phyloP scores from a whole-genome alignment of 495 filamentous ascomycete genomes.

The Amphirosellinia nigrospora region DNA sequence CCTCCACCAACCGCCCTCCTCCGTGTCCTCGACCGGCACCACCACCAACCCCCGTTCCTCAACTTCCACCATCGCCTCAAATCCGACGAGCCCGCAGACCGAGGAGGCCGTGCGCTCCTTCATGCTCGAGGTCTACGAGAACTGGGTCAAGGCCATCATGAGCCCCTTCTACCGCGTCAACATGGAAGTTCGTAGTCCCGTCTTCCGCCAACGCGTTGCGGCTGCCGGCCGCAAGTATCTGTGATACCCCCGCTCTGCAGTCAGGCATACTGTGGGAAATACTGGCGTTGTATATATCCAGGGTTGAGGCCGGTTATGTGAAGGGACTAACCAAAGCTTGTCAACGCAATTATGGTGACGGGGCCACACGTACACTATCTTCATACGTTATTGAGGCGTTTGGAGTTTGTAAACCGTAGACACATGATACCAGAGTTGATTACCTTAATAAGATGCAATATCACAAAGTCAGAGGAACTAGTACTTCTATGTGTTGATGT shows the following conservation, averaged over 20 bases:
- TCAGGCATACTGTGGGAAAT: neutral
- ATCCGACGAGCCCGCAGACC: conserved; percentile 82
- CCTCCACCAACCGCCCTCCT: conserved; percentile 73
- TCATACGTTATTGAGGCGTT: neutral
- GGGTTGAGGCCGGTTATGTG: neutral
- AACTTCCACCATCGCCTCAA: conserved; percentile 70
- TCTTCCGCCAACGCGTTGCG: conserved; percentile 80
- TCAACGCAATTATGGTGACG: neutral
- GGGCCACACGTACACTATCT: neutral
- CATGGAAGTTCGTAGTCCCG: conserved; percentile 80
- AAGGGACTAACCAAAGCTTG: neutral
- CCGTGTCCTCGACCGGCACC: conserved; percentile 37
- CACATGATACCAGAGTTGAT: conserved; percentile 11
- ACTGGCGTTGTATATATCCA: neutral
- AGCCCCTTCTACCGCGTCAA: conserved; percentile 89
- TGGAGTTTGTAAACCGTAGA: conserved; percentile 8
- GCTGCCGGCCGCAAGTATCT: conserved; percentile 94
- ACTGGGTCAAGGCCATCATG: conserved; percentile 96
- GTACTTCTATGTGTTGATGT: neutral
- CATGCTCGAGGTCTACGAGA: conserved; percentile 92
- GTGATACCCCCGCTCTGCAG: conserved; percentile 40
- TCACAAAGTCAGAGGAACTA: neutral
- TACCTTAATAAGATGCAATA: neutral
- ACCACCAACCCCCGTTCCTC: conserved; percentile 51
- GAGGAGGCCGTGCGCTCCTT: conserved; percentile 95